Conservation (phyloP, 2,329 filamentous ascomycete species). For the Scopulariopsis brevicaulis region DNA sequence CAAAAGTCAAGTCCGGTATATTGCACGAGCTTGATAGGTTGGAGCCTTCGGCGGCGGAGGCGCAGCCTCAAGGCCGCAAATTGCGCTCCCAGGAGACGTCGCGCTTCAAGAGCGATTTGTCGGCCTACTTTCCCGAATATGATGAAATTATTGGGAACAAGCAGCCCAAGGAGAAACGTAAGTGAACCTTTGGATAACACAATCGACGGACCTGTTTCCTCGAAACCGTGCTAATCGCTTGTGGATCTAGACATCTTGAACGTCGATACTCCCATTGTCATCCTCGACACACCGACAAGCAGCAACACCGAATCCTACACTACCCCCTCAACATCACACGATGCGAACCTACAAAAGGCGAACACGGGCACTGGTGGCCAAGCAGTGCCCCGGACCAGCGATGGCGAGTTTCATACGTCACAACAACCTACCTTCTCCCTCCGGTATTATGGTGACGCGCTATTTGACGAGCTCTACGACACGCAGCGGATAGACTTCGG, state of each 20-base stretch:
- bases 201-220: conserved; percentile 4
- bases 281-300: conserved; percentile 44
- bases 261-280: conserved; percentile 59
- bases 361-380: not conserved
- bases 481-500: conserved; percentile 44
- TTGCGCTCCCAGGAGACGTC: conserved; percentile 78
- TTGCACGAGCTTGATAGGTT: conserved; percentile 48
- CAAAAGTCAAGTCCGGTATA: conserved; percentile 50
- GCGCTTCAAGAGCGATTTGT: conserved; percentile 82
- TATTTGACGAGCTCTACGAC: conserved; percentile 45
- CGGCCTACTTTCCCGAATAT: conserved; percentile 86
- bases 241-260: conserved; percentile 49
- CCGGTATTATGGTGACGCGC: conserved; percentile 40
- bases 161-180: conserved; percentile 60
- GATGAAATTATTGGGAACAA: conserved; percentile 88
- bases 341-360: not conserved
- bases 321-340: not conserved
- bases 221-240: conserved; percentile 2
- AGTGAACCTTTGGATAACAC: conserved; percentile 19
- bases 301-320: not conserved
- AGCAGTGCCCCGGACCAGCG: not conserved
- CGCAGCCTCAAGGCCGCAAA: conserved; percentile 57
- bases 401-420: not conserved
- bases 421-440: conserved; percentile 16
- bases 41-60: conserved; percentile 34